phyloP scores from a whole-genome alignment of 1,284 basidiomycete species.

The Heterobasidion annosum region DNA sequence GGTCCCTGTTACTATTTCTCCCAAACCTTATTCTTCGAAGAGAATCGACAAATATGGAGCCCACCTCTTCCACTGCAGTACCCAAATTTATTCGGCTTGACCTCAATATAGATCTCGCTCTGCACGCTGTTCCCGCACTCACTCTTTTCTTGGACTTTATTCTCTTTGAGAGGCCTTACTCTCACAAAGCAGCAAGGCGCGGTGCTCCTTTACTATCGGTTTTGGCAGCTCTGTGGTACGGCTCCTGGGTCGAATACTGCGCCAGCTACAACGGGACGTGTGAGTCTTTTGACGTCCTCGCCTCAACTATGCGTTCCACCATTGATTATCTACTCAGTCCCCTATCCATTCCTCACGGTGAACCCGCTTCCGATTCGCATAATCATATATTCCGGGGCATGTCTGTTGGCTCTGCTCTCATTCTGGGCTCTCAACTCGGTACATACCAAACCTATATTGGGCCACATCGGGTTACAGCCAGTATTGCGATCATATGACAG shows the following conservation, averaged over 20 bases:
- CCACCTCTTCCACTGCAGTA: conserved; percentile 26
- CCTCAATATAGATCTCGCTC: conserved; percentile 49
- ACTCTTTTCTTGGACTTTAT: conserved; percentile 65
- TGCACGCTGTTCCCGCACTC: conserved; percentile 61
- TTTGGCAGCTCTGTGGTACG: conserved; percentile 44
- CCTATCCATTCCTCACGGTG: conserved; percentile 68
- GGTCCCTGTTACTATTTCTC: conserved; percentile 45
- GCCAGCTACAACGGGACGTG: conserved; percentile 54
- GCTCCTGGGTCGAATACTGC: conserved; percentile 62
- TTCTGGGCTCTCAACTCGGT: conserved; percentile 49
- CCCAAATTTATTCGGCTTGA: conserved; percentile 42
- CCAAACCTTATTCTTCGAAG: conserved; percentile 45
- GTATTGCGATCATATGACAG: no score
- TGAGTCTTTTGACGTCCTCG: conserved; percentile 25
- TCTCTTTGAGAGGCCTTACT: conserved; percentile 55
- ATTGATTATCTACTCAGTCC: conserved; percentile 35
- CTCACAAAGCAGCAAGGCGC: conserved; percentile 28
- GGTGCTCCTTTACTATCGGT: conserved; percentile 37
- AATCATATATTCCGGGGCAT: conserved; percentile 51
- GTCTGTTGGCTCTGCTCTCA: conserved; percentile 42
- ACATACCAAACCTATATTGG: conserved; percentile 19
- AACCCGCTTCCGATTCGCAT: conserved; percentile 43
- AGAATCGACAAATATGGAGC: conserved; percentile 18
- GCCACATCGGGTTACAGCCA: background rate
- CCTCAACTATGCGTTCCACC: background rate